Evolutionary conservation across 2,329 filamentous ascomycete genomes (phyloP).

Genomic region (Xylariaceae sp.): DNA sequence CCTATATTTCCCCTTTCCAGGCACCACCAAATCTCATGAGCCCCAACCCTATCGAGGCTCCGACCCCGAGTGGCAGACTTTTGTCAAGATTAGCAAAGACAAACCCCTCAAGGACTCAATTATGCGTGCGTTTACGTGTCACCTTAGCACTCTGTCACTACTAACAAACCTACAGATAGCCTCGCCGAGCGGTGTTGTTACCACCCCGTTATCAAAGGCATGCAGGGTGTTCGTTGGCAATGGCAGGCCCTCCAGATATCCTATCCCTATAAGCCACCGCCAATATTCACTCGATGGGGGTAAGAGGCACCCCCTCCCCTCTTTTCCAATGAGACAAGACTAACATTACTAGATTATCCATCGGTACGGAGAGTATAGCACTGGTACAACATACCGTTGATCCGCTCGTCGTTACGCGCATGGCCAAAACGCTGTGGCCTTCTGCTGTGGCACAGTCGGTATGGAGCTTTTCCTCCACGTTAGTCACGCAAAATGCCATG

Average conservation of each 20-base stretch:
- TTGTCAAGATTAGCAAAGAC: constrained; percentile 57
- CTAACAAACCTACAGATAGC: constrained; percentile 36
- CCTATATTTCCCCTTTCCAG: constrained; percentile 61
- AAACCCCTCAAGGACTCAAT: constrained; percentile 45
- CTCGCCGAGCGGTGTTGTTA: constrained; percentile 35
- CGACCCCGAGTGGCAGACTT: constrained; percentile 64
- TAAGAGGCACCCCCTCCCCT: constrained; percentile 35
- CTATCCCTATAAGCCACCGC: constrained; percentile 58
- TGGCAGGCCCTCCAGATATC: no score
- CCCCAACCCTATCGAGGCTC: constrained; percentile 51
- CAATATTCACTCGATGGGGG: constrained; percentile 59
- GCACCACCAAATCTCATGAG: constrained; percentile 49
- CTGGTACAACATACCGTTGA: constrained; percentile 39
- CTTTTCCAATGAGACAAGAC: constrained; percentile 41
- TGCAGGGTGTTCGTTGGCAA: no score
- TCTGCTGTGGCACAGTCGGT: constrained; percentile 48
- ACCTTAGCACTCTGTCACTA: constrained; percentile 1
- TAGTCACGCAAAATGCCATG: constrained; percentile 44
- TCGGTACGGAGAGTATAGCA: no score
- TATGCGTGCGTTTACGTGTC: constrained; percentile 37
- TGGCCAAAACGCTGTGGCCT: constrained; percentile 53
- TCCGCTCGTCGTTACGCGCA: constrained; percentile 41
- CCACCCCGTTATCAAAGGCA: constrained; percentile 39
- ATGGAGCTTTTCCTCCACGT: constrained; percentile 50
- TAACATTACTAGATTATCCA: constrained; percentile 45